Base-by-base conservation (phyloP, 2,329 filamentous ascomycete genomes). In the Alternaria metachromatica region DNA sequence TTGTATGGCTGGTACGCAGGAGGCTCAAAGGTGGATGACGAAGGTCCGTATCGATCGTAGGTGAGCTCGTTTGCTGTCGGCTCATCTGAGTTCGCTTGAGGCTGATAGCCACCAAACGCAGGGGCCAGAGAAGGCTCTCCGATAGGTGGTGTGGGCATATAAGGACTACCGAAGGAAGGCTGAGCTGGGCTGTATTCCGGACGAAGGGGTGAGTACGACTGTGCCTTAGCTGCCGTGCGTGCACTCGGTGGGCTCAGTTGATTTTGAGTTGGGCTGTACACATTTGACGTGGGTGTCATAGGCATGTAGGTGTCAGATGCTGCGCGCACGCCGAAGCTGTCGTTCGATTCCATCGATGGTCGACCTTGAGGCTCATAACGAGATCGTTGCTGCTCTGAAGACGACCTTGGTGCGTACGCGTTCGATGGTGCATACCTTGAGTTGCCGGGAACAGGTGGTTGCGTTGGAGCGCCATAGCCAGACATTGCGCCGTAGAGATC, bases 401-500 rank as follows among this genome's bases (percentile, higher is more conserved):
- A 87, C 1, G 82, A 82, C 60, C 82, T 83, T 5, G 84, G 81
- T 4, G 83, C 82, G 67, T 84, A 83, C 10, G 70, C 50, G 46
- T 66, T 77, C 4, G 75, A 72, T 7, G 80, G 80, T 43, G 80
- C 79, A 68, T 82, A 82, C 63, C 75, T 74, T 12, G 80, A 81
- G 50, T 78, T 80, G n/a, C 70, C 56, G 37, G 76, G 64, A 20
- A 72, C 69, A 11, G 72, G 48, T 54, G 62, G 71, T 15, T 73
- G 64, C 26, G 64, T 30, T 23, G 72, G 75, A 2, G 70, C 74
- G 15, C 78, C 80, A 64, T 87, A 88, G 11, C 84, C 82, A 26
- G 89, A 89, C 76, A 95, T 88, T 6, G 84, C 82, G 11, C 89
- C 90, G 76, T 96, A 96, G 6, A 92, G 81, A 69, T 97, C 94